Evolutionary conservation across 805 yeast species (phyloP), one percentile per base, ranked within the genome.

Genomic region (Wickerhamiella australiensis): DNA sequence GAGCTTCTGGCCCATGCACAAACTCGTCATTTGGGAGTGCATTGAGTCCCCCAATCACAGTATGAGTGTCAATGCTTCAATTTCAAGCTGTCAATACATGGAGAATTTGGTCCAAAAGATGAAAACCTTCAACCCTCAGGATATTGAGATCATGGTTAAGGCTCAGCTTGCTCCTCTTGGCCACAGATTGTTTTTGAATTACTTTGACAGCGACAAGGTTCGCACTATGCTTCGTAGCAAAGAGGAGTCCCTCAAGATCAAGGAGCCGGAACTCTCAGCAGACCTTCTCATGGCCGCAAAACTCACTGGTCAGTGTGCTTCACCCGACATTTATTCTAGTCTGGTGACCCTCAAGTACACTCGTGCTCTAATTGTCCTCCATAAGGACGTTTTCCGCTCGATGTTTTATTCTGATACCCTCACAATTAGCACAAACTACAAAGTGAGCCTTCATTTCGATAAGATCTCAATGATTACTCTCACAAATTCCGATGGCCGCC

Each of bases 21-120:
- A 37, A 31, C 49, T 46, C 17, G 49, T 46, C n/a, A 35, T 46
- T 18, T 46, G 49, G 49, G 43, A 46, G 21, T 46, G 49, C 37
- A 37, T 36, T n/a, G 21, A 26, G 27, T 15, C 22, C 17, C 25
- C 49, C 17, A 46, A 26, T 21, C 49, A 46, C 27, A n/a, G 12
- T n/a, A 46, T 46, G 49, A 22, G 25, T 22, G 27, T 46, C 21
- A 46, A 46, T 17, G 49, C 49, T 7, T n/a, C 42, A 12, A 36
- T 46, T 18, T 40, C 43, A 12, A 27, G n/a, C 22, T 37, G 43
- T 26, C 49, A 46, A 23, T 37, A 37, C 22, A 15, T 46, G 12
- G 49, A 46, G 22, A 46, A 27, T 8, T 18, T 37, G 15, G 35
- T 25, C 6, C 43, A 27, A n/a, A 31, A 31, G 12, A 40, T 46